Conservation (phyloP, 257 asterid species). For the Jasminum sambac region DNA sequence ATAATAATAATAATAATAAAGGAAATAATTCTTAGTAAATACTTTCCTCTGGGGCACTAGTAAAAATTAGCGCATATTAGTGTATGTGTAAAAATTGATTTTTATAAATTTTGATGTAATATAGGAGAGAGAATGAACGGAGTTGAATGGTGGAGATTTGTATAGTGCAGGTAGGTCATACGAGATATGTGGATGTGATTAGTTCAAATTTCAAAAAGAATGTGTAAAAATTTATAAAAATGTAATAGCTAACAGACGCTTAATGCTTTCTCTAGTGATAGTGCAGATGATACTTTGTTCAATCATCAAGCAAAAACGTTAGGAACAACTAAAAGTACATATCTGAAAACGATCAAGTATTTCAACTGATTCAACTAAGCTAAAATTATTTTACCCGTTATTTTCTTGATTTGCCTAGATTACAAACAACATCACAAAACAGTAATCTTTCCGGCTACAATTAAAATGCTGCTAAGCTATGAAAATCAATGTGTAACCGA, state of each 20-base stretch:
- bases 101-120: too few species aligned
- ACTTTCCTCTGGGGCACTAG: not conserved
- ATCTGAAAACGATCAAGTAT: not conserved
- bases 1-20: too few species aligned
- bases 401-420: not conserved
- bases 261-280: slow-evolving; percentile 4
- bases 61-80: too few species aligned
- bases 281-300: not conserved
- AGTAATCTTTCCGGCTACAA: not conserved
- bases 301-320: not conserved
- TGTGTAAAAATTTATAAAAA: too few species aligned
- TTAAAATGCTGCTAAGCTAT: slow-evolving; percentile 1
- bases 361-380: slow-evolving; percentile 3
- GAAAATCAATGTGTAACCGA: not conserved
- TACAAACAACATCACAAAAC: slow-evolving; percentile 5
- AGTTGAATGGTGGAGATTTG: too few species aligned
- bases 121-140: too few species aligned
- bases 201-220: too few species aligned
- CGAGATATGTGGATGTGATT: too few species aligned
- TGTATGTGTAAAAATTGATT: too few species aligned
- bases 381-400: not conserved
- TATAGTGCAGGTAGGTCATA: too few species aligned
- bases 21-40: not conserved
- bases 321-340: not conserved
- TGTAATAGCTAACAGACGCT: too few species aligned